Percentiles rank a stretch among this genome's conserved stretches.
These are phyloP conservation scores for Aspergillus udagawae DNA, from an alignment of 2,329 filamentous ascomycete genomes.

Conservation along the genomic window DNA sequence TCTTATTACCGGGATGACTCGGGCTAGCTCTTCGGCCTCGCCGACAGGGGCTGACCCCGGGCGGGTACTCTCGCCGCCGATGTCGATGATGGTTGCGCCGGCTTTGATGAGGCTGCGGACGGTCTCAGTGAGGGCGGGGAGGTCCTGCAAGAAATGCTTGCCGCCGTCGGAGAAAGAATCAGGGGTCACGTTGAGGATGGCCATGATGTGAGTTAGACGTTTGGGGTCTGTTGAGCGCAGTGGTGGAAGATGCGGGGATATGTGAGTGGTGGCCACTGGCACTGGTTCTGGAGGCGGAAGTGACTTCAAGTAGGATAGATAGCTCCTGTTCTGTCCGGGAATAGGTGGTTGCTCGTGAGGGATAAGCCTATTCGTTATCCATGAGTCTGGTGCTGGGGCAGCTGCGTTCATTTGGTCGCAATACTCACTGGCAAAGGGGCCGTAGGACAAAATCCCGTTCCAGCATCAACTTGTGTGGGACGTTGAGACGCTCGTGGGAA, in stretches of 20 bases:
- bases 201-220: slow-evolving; percentile 77
- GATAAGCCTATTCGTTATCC: slow-evolving; percentile 32
- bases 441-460: slow-evolving; percentile 93
- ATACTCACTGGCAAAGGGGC: slow-evolving; percentile 60
- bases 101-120: slow-evolving; percentile 59
- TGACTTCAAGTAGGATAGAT: slow-evolving; percentile 31
- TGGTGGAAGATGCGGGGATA: slow-evolving; percentile 42
- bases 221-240: slow-evolving; percentile 55
- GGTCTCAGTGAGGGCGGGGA: slow-evolving; percentile 51
- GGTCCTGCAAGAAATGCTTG: slow-evolving; percentile 49
- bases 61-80: slow-evolving; percentile 90
- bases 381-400: background rate
- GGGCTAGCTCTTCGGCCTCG: slow-evolving; percentile 67
- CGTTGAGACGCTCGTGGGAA: slow-evolving; percentile 66
- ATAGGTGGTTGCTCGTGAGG: slow-evolving; percentile 36
- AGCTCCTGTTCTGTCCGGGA: slow-evolving; percentile 26
- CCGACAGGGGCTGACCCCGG: slow-evolving; percentile 68
- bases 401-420: background rate
- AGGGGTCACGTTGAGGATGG: slow-evolving; percentile 88
- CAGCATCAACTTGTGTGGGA: slow-evolving; percentile 80
- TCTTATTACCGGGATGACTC: slow-evolving; percentile 74
- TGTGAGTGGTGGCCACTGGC: slow-evolving; percentile 37
- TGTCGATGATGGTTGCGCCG: slow-evolving; percentile 81
- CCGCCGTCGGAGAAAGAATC: slow-evolving; percentile 97
- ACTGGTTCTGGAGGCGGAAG: slow-evolving; percentile 32